phyloP scores from a whole-genome alignment of 1,284 basidiomycete species.

The Garcileccinum viscosum region DNA sequence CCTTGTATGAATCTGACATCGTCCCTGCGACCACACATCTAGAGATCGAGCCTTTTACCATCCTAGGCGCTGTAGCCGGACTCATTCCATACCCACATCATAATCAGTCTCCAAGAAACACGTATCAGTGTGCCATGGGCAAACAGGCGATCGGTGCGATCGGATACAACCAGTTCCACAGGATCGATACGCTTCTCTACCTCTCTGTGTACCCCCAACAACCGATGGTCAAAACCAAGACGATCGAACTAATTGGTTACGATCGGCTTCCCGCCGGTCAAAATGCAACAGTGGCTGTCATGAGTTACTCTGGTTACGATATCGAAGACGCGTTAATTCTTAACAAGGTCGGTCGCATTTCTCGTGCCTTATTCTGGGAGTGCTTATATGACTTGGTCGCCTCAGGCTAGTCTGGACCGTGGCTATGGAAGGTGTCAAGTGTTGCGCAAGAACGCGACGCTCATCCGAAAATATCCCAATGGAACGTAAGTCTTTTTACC shows the following conservation, averaged over 20 bases:
- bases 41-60: slow-evolving; percentile 98
- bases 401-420: slow-evolving; percentile 89
- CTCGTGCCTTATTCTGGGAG: slow-evolving; percentile 2
- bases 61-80: slow-evolving; percentile 97
- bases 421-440: slow-evolving; percentile 99
- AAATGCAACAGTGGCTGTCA: slow-evolving; percentile 98
- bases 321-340: slow-evolving; percentile 98
- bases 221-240: slow-evolving; percentile 99
- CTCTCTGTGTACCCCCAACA: slow-evolving; percentile 99
- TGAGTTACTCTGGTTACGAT: slow-evolving; percentile 99
- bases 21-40: slow-evolving; percentile 88
- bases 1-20: slow-evolving; percentile 92
- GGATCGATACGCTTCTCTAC: slow-evolving; percentile 99
- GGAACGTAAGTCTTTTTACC: slow-evolving; percentile 76
- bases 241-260: slow-evolving; percentile 96
- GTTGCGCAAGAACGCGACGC: slow-evolving; percentile 92
- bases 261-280: slow-evolving; percentile 97
- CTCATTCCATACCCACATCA: slow-evolving; percentile 99
- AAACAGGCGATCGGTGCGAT: slow-evolving; percentile 99
- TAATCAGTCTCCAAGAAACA: slow-evolving; percentile 98
- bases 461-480: slow-evolving; percentile 96
- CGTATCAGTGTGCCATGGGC: slow-evolving; percentile 99
- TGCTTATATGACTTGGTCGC: slow-evolving; percentile 8
- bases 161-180: slow-evolving; percentile 96
- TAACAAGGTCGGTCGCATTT: slow-evolving; percentile 71